These are phyloP conservation scores for Camptophora hylomeconis DNA, from an alignment of 2,329 filamentous ascomycete species.

Conservation along the genomic window DNA sequence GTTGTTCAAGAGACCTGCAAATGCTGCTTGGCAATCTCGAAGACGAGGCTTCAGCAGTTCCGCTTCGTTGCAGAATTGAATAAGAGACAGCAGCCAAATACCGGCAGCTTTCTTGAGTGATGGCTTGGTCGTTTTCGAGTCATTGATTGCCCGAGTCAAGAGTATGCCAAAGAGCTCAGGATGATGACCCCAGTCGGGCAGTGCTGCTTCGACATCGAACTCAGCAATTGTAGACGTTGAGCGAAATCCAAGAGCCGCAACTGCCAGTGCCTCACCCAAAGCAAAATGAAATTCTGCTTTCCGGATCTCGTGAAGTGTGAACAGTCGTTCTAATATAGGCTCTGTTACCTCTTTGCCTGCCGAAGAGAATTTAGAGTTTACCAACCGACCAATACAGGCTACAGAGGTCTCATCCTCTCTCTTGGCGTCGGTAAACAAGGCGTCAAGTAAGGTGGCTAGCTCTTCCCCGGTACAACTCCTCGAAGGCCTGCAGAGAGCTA, in stretches of 20 bases:
- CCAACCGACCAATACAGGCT: constrained; percentile 60
- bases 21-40: constrained; percentile 69
- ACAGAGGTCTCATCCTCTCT: constrained; percentile 74
- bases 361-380: constrained; percentile 33
- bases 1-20: constrained; percentile 75
- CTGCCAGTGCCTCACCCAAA: constrained; percentile 75
- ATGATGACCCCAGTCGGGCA: constrained; percentile 20
- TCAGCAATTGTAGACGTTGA: constrained; percentile 64
- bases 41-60: constrained; percentile 58
- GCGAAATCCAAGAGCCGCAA: constrained; percentile 66
- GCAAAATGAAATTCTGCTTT: constrained; percentile 82
- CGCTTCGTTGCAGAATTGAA: constrained; percentile 73
- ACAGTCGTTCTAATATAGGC: constrained; percentile 54
- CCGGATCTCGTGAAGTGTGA: constrained; percentile 69
- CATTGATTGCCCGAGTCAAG: constrained; percentile 59
- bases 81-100: constrained; percentile 85
- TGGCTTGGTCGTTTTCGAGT: constrained; percentile 76
- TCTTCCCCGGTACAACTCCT: constrained; percentile 24
- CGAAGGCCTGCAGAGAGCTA: constrained; percentile 43
- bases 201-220: constrained; percentile 55
- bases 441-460: constrained; percentile 37
- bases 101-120: constrained; percentile 81
- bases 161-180: constrained; percentile 38
- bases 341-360: constrained; percentile 23
- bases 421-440: constrained; percentile 57